Conservation (phyloP, 2,329 filamentous ascomycete species). For the Talaromyces sp. region DNA sequence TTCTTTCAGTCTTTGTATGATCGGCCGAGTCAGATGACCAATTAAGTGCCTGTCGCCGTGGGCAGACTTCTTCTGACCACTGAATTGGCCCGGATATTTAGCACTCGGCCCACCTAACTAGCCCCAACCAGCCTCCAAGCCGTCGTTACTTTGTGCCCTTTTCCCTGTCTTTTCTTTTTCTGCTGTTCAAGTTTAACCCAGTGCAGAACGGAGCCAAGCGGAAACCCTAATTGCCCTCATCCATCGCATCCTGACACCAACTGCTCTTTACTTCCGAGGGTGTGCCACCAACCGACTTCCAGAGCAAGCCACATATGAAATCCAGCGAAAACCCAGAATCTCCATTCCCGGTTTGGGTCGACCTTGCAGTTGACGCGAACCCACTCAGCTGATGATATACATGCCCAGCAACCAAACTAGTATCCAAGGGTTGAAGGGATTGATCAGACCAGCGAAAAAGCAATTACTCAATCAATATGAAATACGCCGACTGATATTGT, state of each 20-base stretch:
- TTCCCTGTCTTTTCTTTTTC: not conserved
- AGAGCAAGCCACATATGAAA: not conserved
- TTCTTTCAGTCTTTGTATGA: not conserved
- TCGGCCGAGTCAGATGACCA: constrained; percentile 5
- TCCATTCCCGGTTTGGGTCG: constrained; percentile 2
- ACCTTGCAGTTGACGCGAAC: not conserved
- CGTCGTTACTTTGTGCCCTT: not conserved
- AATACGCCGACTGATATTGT: not conserved
- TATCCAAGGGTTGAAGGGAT: not conserved
- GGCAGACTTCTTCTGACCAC: not conserved
- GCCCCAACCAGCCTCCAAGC: not conserved
- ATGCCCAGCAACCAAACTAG: not conserved
- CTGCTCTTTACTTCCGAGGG: not conserved
- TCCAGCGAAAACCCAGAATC: not conserved
- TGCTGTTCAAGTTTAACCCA: not conserved
- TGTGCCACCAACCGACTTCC: not conserved
- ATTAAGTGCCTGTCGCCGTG: not conserved
- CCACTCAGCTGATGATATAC: constrained; percentile 1
- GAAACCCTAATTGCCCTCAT: not conserved
- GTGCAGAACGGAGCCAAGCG: not conserved
- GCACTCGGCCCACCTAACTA: not conserved
- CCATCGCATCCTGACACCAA: not conserved
- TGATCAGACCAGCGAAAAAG: not conserved
- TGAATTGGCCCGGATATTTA: not conserved
- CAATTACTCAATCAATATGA: constrained; percentile 5